Evolutionary conservation across 169 alveolate genomes (phyloP), one percentile per base, ranked within the genome.

Genomic region (Eimeria mitis): DNA sequence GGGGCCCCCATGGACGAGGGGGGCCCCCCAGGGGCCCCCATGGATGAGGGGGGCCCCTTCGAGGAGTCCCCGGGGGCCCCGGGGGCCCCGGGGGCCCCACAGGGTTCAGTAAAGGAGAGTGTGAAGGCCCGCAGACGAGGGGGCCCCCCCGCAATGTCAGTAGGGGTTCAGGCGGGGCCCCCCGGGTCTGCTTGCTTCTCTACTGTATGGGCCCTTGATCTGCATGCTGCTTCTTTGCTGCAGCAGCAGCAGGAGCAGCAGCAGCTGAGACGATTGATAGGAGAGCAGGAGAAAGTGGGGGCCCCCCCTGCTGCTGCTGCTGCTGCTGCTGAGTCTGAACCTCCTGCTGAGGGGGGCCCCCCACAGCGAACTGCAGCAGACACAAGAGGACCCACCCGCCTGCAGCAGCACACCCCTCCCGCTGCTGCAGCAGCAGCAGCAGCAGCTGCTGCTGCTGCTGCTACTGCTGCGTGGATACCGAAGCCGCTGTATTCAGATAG

Each of bases 351-450:
- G 75, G 78, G 78, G 68, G 44, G 78, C 44, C 49, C 78, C 44
- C 49, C 5, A n/a, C n/a, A n/a, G n/a, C n/a, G n/a, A n/a, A n/a
- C n/a, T n/a, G 61, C 89, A 49, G 65, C 89, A 78, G 47, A 44
- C 68, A 19, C 42, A 23, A 49, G n/a, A n/a, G 89, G 52, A 19
- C 71, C 42, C 47, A 19, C 89, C 61, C 89, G 14, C 25, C 28
- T 52, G 89, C 65, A 49, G 70, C 89, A 44, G 89, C 61, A 19
- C 31, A 2, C 7, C 52, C 31, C 34, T 37, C 76, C 40, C 31
- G 37, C 76, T 68, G 76, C 73, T 83, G 90, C 89, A 8, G 79
- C 79, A n/a, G 79, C 79, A n/a, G 79, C 79, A n/a, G 47, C 83
- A 6, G 54, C 83, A 6, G 83, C 83, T 5, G 83, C 83, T 7